Base-by-base conservation (phyloP, 345 rosid species). In the Stellera chamaejasme region DNA sequence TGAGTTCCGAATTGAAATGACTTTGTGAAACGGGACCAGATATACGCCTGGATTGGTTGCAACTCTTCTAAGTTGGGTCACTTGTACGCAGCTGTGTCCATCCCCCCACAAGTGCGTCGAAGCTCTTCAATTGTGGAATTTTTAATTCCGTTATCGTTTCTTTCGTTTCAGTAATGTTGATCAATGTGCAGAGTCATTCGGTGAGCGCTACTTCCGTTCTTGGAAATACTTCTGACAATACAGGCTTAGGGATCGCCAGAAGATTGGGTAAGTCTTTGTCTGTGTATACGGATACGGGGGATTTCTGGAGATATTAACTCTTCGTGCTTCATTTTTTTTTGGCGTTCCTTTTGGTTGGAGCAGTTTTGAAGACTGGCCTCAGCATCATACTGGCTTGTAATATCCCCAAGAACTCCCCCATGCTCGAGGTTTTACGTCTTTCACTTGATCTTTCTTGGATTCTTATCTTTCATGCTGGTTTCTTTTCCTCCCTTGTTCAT, bases 241-340 rank as follows among this genome's bases (percentile, higher is more conserved):
- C 86, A 41, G 96, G 97, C n/a, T 71, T 91, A 4, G 85, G 93
- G 60, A 86, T 89, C 64, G 98, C 96, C 27, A 85, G 94, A 46
- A 75, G 99, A 65, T 60, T 87, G 74, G 97, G 97, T 10, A 50
- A 23, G 12, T 14, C 11, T 50, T 6, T 50, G 10, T 14, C 23
- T 1, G 12, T 15, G 16, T 50, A 50, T 5, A 23, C 16, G 42
- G 5, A 0, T 39, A 32, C 42, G n/a, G n/a, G n/a, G n/a, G n/a
- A n/a, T 45, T 10, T 10, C 9, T 60, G 28, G 7, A 32, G 50
- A 50, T 50, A 15, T 19, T 19, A 19, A 19, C 51, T 12, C 10
- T 5, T 56, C 54, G 19, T 44, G 14, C 46, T n/a, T 8, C 3
- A 8, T 51, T 1, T 44, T 2, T 41, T 56, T 53, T 51, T 26